Base-by-base conservation (phyloP, 805 yeast species). In the Metahyphopichia silvanorum region DNA sequence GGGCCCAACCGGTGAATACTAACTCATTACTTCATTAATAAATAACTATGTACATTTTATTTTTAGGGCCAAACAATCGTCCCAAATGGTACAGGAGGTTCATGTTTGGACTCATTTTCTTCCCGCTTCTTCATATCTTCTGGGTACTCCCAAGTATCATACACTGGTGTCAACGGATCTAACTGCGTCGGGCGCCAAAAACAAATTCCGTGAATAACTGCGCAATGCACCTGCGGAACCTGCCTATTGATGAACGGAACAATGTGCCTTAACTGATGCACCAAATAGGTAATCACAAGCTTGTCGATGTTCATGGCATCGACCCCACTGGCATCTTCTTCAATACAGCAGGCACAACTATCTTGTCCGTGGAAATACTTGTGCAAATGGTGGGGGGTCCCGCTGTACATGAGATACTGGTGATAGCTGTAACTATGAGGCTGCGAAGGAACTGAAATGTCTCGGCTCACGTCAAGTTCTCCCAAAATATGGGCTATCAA, bases 151-250 rank as follows among this genome's bases (percentile, higher is more conserved):
- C 25, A 37, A 13, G 35, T 40, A 35, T 60, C 67, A 36, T 43
- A 60, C 5, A 56, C 49, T 8, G 64, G 60, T 16, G 37, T 33
- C 27, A 56, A 43, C 23, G 31, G 32, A 5, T 33, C 33, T 6
- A 21, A 24, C 11, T 29, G 26, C 6, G 23, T 24, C 22, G 33
- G 28, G 16, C 23, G 31, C 30, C 58, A 54, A 44, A 52, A 61
- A 37, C 53, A 55, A 17, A 61, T 51, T 3, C 69, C 67, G 38
- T 62, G 65, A 25, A 62, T 43, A 60, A 57, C 52, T 27, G 61
- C 43, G 25, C 32, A 48, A n/a, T 57, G 60, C 32, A 61, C 39
- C 6, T 47, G 37, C 14, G 25, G 30, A 29, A 60, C 55, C 7
- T 57, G 43, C 27, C 26, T 34, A 6, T 44, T 34, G 19, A 62